Percentiles rank a stretch among this genome's conserved stretches.
phyloP scores from a whole-genome alignment of 2,329 filamentous ascomycete genomes.

The Aureobasidium sp. region DNA sequence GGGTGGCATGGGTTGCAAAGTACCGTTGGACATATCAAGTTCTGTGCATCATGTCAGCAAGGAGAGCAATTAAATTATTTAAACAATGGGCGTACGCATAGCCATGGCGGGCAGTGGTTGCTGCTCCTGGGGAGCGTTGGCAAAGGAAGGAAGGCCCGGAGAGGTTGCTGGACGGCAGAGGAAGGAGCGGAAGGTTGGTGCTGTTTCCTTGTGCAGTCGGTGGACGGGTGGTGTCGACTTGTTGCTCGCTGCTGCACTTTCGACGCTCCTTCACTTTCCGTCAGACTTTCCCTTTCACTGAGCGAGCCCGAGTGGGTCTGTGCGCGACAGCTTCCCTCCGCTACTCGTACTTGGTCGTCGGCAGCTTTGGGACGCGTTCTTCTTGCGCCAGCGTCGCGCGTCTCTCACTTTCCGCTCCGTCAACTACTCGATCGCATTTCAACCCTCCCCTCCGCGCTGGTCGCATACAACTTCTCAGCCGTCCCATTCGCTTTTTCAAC shows the following conservation, averaged over 20 bases:
- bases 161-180: background rate
- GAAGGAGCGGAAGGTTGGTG: conserved; percentile 1
- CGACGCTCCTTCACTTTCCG: conserved; percentile 1
- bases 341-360: background rate
- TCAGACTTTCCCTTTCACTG: background rate
- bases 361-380: background rate
- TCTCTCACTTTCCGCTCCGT: background rate
- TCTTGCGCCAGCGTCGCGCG: conserved; percentile 5
- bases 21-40: conserved; percentile 80
- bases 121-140: conserved; percentile 15
- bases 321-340: background rate
- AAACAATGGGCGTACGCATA: conserved; percentile 45
- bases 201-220: background rate
- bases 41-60: conserved; percentile 45
- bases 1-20: conserved; percentile 14
- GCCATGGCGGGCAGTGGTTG: conserved; percentile 42
- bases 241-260: conserved; percentile 1
- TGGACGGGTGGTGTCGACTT: background rate
- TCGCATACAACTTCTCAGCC: background rate
- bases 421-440: conserved; percentile 6
- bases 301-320: background rate
- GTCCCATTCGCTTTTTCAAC: background rate
- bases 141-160: background rate
- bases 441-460: background rate
- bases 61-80: conserved; percentile 19